Conservation (phyloP, 2,329 filamentous ascomycete genomes). For the Fusarium kyushuense region DNA sequence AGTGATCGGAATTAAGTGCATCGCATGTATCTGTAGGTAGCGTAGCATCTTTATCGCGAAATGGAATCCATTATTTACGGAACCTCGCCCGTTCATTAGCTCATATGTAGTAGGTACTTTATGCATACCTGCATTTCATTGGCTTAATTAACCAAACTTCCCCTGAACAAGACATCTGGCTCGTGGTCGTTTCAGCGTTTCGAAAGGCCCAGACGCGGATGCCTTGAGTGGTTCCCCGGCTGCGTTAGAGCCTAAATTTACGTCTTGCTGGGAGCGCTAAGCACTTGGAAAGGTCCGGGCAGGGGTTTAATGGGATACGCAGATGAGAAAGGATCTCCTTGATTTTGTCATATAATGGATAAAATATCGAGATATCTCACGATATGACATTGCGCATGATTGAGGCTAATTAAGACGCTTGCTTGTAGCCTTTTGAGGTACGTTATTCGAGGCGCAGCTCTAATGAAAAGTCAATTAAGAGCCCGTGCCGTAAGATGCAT, state of each 20-base stretch:
- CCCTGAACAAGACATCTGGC: conserved; percentile 32
- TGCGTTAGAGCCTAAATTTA: conserved; percentile 34
- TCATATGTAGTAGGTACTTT: not conserved
- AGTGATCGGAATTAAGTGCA: not conserved
- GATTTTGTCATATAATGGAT: not conserved
- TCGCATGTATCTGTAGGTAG: not conserved
- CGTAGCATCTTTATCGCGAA: not conserved
- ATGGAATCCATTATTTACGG: conserved; percentile 1
- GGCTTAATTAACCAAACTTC: conserved; percentile 19
- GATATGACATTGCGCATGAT: not conserved
- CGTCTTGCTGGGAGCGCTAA: conserved; percentile 33
- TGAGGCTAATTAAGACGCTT: no score
- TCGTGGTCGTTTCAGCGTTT: conserved; percentile 33
- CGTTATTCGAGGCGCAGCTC: not conserved
- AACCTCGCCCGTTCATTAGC: not conserved
- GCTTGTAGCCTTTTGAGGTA: not conserved
- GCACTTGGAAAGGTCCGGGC: conserved; percentile 30
- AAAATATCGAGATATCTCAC: not conserved
- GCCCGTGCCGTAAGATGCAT: not conserved
- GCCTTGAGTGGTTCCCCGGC: conserved; percentile 32
- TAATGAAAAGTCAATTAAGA: not conserved
- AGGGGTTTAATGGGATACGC: conserved; percentile 39
- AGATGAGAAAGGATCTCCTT: conserved; percentile 1
- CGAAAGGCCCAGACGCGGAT: conserved; percentile 24
- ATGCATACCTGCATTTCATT: not conserved